phyloP scores from a whole-genome alignment of 257 asterid genomes.

The Datura wrightii region DNA sequence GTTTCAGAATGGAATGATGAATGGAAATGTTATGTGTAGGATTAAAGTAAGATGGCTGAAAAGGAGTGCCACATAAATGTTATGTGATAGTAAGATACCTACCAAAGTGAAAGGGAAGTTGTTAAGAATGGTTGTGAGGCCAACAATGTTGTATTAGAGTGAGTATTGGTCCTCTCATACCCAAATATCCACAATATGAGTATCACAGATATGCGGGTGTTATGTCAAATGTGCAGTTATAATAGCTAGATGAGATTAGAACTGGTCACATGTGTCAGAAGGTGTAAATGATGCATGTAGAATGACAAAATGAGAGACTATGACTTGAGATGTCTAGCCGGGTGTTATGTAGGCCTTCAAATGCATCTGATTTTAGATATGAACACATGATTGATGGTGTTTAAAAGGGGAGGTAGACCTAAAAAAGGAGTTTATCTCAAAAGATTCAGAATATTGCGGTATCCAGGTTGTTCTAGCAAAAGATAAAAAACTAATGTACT shows the following conservation, averaged over 20 bases:
- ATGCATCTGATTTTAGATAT: not conserved
- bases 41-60: not conserved
- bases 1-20: not conserved
- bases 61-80: conserved; percentile 18
- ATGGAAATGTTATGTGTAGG: not conserved
- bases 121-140: not conserved
- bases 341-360: not conserved
- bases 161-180: not conserved
- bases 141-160: not conserved
- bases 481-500: not conserved
- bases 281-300: not conserved
- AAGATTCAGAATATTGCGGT: not conserved
- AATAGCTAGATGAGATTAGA: not conserved
- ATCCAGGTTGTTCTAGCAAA: conserved; percentile 1
- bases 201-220: not conserved
- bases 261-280: not conserved
- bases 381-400: not conserved
- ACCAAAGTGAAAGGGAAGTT: conserved; percentile 3
- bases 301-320: not conserved
- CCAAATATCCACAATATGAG: conserved; percentile 7
- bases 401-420: conserved; percentile 5
- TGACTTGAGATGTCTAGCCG: not conserved
- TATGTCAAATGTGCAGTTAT: not conserved
- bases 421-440: conserved; percentile 5
- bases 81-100: not conserved